Percentiles rank a stretch among this genome's conserved stretches.
phyloP scores from a whole-genome alignment of 2,329 filamentous ascomycete species.

The Dactylellina parvicollis region DNA sequence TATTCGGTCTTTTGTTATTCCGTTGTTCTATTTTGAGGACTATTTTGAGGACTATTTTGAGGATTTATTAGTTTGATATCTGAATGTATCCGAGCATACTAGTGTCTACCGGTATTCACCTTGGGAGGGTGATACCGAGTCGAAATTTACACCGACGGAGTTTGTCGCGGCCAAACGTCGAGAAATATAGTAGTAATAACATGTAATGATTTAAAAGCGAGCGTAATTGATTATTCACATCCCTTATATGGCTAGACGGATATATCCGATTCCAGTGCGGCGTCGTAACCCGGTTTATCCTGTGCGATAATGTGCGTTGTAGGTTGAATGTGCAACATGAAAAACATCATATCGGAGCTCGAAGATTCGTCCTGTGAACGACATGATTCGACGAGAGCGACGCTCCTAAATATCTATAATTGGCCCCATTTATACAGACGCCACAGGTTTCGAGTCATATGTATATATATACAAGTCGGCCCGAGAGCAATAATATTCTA shows the following conservation, averaged over 20 bases:
- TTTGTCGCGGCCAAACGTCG: neutral
- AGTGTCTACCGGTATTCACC: neutral
- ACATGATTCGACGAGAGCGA: conserved; percentile 25
- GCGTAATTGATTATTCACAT: neutral
- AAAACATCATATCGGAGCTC: conserved; percentile 9
- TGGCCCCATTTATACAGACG: neutral
- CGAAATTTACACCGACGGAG: neutral
- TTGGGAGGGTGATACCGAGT: conserved; percentile 21
- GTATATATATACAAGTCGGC: neutral
- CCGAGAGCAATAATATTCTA: conserved; percentile 14
- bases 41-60: neutral
- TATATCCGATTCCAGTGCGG: neutral
- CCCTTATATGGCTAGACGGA: neutral
- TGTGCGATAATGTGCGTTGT: neutral
- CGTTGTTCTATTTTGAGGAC: neutral
- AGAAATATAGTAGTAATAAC: neutral
- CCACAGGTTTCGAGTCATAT: too few relatives aligned
- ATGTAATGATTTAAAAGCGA: neutral
- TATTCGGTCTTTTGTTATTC: neutral
- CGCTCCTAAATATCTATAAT: conserved; percentile 2
- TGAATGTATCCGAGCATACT: neutral
- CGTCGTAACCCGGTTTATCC: neutral
- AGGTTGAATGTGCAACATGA: neutral
- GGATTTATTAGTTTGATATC: neutral
- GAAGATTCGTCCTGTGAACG: neutral